A percentile compares a stretch with the other conserved stretches of the same genome.
Evolutionary conservation across 805 yeast species (phyloP).

Genomic region (Saturnispora ahearnii): DNA sequence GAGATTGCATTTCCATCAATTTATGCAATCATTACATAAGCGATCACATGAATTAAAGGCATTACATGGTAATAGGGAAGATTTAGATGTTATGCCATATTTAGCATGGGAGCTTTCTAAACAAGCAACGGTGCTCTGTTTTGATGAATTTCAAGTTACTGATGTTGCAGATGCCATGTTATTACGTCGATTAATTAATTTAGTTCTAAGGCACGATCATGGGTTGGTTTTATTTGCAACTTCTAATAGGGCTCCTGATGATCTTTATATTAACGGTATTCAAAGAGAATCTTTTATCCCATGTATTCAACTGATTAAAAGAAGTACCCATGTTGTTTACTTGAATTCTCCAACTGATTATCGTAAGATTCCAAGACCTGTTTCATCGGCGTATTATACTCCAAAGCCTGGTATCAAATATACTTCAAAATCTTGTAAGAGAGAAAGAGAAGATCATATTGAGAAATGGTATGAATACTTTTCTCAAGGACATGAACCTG

Average conservation of each 20-base stretch:
- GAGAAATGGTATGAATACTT: constrained; percentile 75
- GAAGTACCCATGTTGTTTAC: constrained; percentile 64
- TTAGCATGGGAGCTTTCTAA: constrained; percentile 78
- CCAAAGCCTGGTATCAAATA: constrained; percentile 59
- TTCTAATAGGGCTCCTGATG: constrained; percentile 91
- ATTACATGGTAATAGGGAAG: constrained; percentile 54
- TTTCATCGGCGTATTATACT: constrained; percentile 65
- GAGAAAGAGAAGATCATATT: constrained; percentile 51
- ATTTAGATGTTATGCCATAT: constrained; percentile 73
- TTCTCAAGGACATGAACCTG: constrained; percentile 46
- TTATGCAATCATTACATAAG: constrained; percentile 90
- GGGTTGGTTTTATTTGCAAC: constrained; percentile 90
- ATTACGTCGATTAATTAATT: constrained; percentile 61
- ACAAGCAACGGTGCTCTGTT: constrained; percentile 71
- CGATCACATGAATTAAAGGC: constrained; percentile 67
- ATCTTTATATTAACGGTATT: constrained; percentile 85
- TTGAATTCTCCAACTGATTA: constrained; percentile 91
- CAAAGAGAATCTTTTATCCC: constrained; percentile 90
- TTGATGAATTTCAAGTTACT: constrained; percentile 96
- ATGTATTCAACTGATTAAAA: constrained; percentile 72
- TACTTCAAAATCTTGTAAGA: constrained; percentile 39
- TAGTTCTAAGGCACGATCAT: constrained; percentile 59
- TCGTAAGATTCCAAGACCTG: constrained; percentile 77
- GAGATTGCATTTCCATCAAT: constrained; percentile 91
- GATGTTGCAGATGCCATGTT: constrained; percentile 99